Evolutionary conservation across 2,329 filamentous ascomycete species (phyloP).

Genomic region (Apiospora rasikravindrae): DNA sequence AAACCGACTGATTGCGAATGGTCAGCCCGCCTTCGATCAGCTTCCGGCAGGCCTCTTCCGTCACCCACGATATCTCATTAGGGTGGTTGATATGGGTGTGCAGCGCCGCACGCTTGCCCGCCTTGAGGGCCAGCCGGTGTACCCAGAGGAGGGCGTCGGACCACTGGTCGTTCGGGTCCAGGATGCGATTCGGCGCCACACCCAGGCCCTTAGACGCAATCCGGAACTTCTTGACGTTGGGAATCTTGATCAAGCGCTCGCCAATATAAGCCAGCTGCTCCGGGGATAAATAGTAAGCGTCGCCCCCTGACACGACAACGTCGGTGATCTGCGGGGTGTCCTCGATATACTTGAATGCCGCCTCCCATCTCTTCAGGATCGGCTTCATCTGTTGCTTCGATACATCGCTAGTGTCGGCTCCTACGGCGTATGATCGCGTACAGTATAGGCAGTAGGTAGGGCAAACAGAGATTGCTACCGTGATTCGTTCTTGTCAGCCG

Average conservation of each 20-base stretch:
- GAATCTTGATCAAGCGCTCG: conserved; percentile 58
- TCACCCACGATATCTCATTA: conserved; percentile 66
- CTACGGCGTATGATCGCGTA: conserved; percentile 65
- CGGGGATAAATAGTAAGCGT: conserved; percentile 62
- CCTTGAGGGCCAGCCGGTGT: conserved; percentile 52
- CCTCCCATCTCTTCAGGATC: conserved; percentile 54
- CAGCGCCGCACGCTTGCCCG: conserved; percentile 64
- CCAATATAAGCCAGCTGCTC: conserved; percentile 60
- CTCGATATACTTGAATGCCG: conserved; percentile 62
- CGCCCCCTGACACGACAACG: conserved; percentile 67
- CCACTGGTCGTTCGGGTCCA: conserved; percentile 60
- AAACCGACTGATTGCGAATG: conserved; percentile 65
- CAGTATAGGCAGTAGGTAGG: conserved; percentile 68
- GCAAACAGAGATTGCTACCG: conserved; percentile 63
- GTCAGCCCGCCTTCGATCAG: conserved; percentile 57
- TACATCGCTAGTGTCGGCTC: conserved; percentile 58
- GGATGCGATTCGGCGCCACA: conserved; percentile 60
- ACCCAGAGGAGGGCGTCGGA: conserved; percentile 56
- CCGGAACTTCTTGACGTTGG: conserved; percentile 63
- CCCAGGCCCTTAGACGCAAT: conserved; percentile 68
- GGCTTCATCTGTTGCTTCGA: conserved; percentile 47
- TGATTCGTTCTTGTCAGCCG: conserved; percentile 28
- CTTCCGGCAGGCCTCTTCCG: conserved; percentile 53
- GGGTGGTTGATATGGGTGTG: conserved; percentile 72
- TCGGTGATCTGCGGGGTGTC: conserved; percentile 55